These are phyloP conservation scores for Chaetomium tenue DNA, from an alignment of 495 filamentous ascomycete genomes.

Conservation along the genomic window DNA sequence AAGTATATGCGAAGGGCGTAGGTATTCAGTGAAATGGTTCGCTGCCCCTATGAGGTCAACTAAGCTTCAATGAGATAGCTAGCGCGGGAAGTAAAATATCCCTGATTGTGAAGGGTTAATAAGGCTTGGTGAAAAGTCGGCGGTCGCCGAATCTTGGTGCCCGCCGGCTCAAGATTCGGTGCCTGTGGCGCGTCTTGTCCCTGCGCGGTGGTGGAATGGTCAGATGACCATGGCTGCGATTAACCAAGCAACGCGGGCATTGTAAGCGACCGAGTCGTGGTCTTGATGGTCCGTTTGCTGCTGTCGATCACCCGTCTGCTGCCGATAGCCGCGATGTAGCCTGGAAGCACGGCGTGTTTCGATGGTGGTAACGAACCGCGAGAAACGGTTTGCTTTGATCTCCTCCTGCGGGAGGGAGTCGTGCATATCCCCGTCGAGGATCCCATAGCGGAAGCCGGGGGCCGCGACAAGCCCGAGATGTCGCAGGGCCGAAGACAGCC, in stretches of 20 bases:
- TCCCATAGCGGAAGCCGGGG: not conserved
- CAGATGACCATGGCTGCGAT: constrained; percentile 3
- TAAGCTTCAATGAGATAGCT: not conserved
- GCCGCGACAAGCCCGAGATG: not conserved
- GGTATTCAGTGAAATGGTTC: not conserved
- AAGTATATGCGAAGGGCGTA: not conserved
- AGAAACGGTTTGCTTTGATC: not conserved
- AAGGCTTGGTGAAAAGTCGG: not conserved
- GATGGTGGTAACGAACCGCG: not conserved
- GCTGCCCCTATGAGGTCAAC: too few species aligned
- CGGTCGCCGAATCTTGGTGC: not conserved
- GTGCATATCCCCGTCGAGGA: not conserved
- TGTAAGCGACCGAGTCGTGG: not conserved
- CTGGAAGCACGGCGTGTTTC: not conserved
- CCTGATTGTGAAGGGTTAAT: not conserved
- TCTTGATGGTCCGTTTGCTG: not conserved
- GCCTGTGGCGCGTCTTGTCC: not conserved
- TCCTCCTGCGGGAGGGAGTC: not conserved
- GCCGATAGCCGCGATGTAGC: not conserved
- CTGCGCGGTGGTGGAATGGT: not conserved
- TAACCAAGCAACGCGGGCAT: constrained; percentile 1
- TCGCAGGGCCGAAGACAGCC: not conserved
- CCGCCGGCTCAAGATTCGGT: not conserved
- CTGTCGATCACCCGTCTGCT: not conserved
- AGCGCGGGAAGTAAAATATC: not conserved